phyloP scores from a whole-genome alignment of 139 green algal genomes.

The Asterochloris sp. region DNA sequence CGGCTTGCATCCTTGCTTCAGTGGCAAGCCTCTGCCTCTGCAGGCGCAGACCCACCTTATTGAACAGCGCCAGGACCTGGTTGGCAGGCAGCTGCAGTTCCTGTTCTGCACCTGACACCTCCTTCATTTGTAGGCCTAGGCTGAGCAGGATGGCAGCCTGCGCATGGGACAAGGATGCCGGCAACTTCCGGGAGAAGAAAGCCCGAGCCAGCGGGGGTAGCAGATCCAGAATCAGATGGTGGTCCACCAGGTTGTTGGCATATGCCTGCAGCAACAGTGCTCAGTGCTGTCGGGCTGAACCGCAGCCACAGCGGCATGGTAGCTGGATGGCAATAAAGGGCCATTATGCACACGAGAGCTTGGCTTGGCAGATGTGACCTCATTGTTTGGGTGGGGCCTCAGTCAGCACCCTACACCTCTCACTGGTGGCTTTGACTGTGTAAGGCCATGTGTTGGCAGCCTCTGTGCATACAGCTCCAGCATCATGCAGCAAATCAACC shows the following conservation, averaged over 20 bases:
- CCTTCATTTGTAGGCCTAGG: constrained; percentile 68
- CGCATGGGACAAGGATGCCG: constrained; percentile 75
- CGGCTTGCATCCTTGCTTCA: too few species aligned
- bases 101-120: constrained; percentile 50
- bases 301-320: neutral
- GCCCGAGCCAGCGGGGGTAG: constrained; percentile 67
- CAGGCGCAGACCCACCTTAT: constrained; percentile 58
- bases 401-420: too few species aligned
- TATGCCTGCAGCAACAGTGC: constrained; percentile 74
- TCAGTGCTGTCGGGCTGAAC: too few species aligned
- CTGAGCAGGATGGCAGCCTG: constrained; percentile 74
- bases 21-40: too few species aligned
- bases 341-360: neutral
- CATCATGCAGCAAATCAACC: neutral
- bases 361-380: neutral
- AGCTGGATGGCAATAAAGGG: neutral
- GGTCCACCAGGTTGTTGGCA: constrained; percentile 89
- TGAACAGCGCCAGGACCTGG: constrained; percentile 93
- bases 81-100: constrained; percentile 73
- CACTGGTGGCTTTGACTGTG: too few species aligned
- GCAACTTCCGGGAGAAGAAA: constrained; percentile 80
- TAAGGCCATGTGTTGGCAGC: too few species aligned
- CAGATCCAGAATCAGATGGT: constrained; percentile 91
- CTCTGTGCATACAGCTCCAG: too few species aligned
- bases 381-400: neutral